A percentile compares a stretch with the other conserved stretches of the same genome.
Evolutionary conservation across 176 grass and related monocot genomes (phyloP).

Genomic region (Oryza officinalis): DNA sequence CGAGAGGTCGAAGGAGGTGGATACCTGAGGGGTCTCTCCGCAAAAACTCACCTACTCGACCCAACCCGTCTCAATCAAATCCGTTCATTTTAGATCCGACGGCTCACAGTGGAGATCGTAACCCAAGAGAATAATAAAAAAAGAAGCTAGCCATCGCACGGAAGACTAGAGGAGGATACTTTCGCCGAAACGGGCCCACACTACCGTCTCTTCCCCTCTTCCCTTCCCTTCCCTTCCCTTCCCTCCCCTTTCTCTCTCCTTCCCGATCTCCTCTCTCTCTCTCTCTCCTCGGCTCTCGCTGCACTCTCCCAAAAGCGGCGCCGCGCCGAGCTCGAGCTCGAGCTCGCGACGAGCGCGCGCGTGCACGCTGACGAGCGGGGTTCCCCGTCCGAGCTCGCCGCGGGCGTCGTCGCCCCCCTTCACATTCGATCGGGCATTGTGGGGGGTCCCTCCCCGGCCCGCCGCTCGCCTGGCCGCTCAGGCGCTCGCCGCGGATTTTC

Average conservation of each 20-base stretch:
- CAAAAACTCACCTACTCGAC: not conserved
- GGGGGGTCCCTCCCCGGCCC: constrained; percentile 8
- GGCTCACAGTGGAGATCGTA: not conserved
- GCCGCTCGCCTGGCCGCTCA: constrained; percentile 15
- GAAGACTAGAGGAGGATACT: not conserved
- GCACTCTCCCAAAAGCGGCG: not conserved
- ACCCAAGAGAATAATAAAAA: not conserved
- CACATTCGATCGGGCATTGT: constrained; percentile 33
- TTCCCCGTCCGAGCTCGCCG: not conserved
- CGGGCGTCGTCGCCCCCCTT: not conserved
- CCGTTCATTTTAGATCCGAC: not conserved
- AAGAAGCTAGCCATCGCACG: not conserved
- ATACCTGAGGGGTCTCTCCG: not conserved
- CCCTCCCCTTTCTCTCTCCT: not conserved
- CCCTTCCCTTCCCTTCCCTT: not conserved
- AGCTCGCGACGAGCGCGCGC: not conserved
- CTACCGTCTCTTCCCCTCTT: not conserved
- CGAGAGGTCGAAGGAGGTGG: not conserved
- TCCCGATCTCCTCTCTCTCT: not conserved
- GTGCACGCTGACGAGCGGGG: not conserved
- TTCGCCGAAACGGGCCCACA: not conserved
- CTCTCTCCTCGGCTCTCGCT: not conserved
- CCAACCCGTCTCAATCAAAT: not conserved
- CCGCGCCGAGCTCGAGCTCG: not conserved
- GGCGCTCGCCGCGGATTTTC: not conserved